phyloP scores from a whole-genome alignment of 2,329 filamentous ascomycete species.

The Fusarium annulatum region DNA sequence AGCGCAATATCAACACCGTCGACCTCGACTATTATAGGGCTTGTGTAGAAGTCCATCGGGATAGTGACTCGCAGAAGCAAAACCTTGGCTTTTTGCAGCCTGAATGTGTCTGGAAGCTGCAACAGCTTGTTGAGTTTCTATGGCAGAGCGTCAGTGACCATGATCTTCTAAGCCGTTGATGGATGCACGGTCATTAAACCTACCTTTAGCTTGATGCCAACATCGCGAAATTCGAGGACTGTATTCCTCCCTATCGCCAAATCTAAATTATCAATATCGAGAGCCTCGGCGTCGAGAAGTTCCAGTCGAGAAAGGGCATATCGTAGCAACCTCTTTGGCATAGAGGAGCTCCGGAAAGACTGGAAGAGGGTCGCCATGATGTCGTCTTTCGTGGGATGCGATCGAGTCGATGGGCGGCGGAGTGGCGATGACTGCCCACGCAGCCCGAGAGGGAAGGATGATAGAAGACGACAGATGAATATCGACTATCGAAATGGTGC shows the following conservation, averaged over 20 bases:
- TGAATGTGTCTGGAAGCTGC: slow-evolving; percentile 77
- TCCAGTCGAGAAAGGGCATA: slow-evolving; percentile 87
- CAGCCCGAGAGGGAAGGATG: slow-evolving; percentile 14
- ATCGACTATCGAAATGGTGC: slow-evolving; percentile 8
- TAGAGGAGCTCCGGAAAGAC: slow-evolving; percentile 73
- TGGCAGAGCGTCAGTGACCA: slow-evolving; percentile 37
- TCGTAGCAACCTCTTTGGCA: slow-evolving; percentile 89
- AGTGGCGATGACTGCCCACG: slow-evolving; percentile 35
- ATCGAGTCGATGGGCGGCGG: slow-evolving; percentile 16
- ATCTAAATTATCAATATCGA: slow-evolving; percentile 88
- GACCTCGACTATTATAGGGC: slow-evolving; percentile 83
- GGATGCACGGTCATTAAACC: slow-evolving; percentile 5
- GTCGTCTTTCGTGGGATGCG: slow-evolving; percentile 25
- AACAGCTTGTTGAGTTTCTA: slow-evolving; percentile 84
- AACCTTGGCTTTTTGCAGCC: slow-evolving; percentile 79
- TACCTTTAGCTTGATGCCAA: slow-evolving; percentile 83
- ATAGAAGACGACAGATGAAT: slow-evolving; percentile 6
- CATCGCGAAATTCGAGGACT: slow-evolving; percentile 86
- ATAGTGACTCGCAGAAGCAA: slow-evolving; percentile 82
- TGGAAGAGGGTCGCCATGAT: slow-evolving; percentile 79
- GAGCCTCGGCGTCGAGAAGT: slow-evolving; percentile 85
- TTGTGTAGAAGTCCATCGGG: slow-evolving; percentile 88
- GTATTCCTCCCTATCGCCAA: slow-evolving; percentile 84
- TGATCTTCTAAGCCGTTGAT: slow-evolving; percentile 12
- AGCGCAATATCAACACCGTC: slow-evolving; percentile 82